A percentile compares a stretch with the other conserved stretches of the same genome.
phyloP scores from a whole-genome alignment of 2,329 filamentous ascomycete species.

The Aaosphaeria arxii region DNA sequence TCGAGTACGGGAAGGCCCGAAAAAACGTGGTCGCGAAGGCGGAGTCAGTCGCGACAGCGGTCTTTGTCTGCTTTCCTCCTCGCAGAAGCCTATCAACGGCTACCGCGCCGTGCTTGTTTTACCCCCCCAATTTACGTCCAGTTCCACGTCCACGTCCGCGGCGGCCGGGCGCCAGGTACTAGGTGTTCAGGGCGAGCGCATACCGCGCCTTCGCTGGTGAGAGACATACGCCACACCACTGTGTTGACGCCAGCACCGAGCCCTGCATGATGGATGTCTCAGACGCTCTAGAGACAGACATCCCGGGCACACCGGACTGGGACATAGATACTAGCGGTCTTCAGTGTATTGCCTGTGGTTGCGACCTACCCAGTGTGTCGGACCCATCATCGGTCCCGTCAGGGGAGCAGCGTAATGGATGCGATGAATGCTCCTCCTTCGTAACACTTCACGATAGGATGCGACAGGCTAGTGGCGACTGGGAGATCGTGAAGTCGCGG shows the following conservation, averaged over 20 bases:
- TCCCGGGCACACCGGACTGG: neutral
- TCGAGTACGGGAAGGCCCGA: neutral
- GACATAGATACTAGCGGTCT: neutral
- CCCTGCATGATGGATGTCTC: neutral
- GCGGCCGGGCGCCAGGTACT: too few species aligned
- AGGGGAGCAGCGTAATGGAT: conserved; percentile 3
- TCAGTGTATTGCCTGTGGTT: neutral
- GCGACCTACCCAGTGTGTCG: neutral
- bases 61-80: neutral
- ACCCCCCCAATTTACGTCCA: too few species aligned
- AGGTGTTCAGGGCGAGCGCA: too few species aligned
- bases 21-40: neutral
- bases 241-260: neutral
- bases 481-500: conserved; percentile 8
- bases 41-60: neutral
- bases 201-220: neutral
- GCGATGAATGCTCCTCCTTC: conserved; percentile 16
- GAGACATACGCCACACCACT: neutral
- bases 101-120: neutral
- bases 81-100: neutral
- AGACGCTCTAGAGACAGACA: too few species aligned
- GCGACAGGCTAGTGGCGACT: conserved; percentile 11
- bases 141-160: too few species aligned
- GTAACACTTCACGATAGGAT: conserved; percentile 11
- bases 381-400: neutral